Conservation (phyloP, 805 yeast genomes). For the Clavispora phyllophila region DNA sequence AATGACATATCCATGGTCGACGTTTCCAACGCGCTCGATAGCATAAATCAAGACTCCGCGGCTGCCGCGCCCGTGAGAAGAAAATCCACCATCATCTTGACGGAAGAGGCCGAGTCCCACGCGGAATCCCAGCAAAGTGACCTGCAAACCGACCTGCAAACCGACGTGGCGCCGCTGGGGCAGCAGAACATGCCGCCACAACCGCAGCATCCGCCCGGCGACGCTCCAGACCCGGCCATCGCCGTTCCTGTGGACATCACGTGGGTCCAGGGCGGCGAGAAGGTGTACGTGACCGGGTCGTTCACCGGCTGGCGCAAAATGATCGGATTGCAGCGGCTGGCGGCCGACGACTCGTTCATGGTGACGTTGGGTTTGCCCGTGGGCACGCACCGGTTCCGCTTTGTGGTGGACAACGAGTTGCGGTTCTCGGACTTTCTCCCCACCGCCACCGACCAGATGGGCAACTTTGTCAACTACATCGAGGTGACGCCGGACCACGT, state of each 20-base stretch:
- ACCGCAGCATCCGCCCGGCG: constrained; percentile 5
- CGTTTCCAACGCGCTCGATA: constrained; percentile 30
- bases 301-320: constrained; percentile 98
- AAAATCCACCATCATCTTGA: constrained; percentile 66
- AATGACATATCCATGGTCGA: constrained; percentile 42
- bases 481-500: constrained; percentile 55
- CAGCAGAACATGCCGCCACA: constrained; percentile 7
- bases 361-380: constrained; percentile 76
- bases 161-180: constrained; percentile 20
- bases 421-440: constrained; percentile 84
- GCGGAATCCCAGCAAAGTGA: constrained; percentile 29
- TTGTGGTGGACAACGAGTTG: constrained; percentile 90
- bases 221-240: constrained; percentile 22
- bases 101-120: constrained; percentile 59
- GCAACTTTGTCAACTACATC: constrained; percentile 88
- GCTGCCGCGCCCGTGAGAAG: constrained; percentile 38
- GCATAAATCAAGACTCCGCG: constrained; percentile 8
- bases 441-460: constrained; percentile 97
- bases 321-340: constrained; percentile 70
- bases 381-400: constrained; percentile 90
- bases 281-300: constrained; percentile 94
- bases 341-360: constrained; percentile 48
- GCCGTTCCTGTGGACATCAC: constrained; percentile 61
- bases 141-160: constrained; percentile 12
- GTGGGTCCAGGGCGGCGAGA: constrained; percentile 96